Percentiles rank a stretch among this genome's conserved stretches.
These are phyloP conservation scores for Vanilla planifolia DNA, from an alignment of 106 monocot species.

Conservation along the genomic window DNA sequence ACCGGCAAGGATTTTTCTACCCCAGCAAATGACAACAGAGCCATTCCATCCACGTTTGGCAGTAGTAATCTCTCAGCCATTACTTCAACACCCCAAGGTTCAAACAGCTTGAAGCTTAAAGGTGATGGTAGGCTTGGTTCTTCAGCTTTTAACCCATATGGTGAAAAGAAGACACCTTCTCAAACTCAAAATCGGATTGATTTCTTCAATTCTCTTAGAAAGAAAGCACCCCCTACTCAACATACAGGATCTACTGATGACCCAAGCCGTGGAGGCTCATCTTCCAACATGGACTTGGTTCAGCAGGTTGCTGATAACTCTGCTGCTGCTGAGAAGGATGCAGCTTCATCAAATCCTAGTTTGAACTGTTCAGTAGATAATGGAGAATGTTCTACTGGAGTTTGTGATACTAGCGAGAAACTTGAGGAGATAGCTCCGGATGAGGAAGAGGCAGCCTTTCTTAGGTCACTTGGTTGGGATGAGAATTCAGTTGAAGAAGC, in stretches of 20 bases:
- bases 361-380: conserved; percentile 8
- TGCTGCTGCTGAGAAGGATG: background rate
- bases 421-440: conserved; percentile 12
- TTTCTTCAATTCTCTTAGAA: conserved; percentile 62
- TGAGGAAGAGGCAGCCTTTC: conserved; percentile 33
- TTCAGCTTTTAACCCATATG: conserved; percentile 5
- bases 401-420: conserved; percentile 11
- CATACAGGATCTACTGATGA: background rate
- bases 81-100: conserved; percentile 13
- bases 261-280: background rate
- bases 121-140: conserved; percentile 17
- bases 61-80: conserved; percentile 13
- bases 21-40: conserved; percentile 16
- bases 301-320: background rate
- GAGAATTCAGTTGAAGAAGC: conserved; percentile 18
- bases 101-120: conserved; percentile 16
- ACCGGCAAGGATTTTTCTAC: conserved; percentile 26
- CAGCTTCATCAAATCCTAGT: background rate
- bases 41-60: conserved; percentile 10
- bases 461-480: conserved; percentile 19
- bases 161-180: conserved; percentile 30
- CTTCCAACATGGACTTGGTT: background rate
- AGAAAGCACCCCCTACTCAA: conserved; percentile 15
- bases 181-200: conserved; percentile 43
- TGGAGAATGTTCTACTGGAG: conserved; percentile 11